These are phyloP conservation scores for Lichina pygmaea DNA, from an alignment of 495 filamentous ascomycete genomes.

Conservation along the genomic window DNA sequence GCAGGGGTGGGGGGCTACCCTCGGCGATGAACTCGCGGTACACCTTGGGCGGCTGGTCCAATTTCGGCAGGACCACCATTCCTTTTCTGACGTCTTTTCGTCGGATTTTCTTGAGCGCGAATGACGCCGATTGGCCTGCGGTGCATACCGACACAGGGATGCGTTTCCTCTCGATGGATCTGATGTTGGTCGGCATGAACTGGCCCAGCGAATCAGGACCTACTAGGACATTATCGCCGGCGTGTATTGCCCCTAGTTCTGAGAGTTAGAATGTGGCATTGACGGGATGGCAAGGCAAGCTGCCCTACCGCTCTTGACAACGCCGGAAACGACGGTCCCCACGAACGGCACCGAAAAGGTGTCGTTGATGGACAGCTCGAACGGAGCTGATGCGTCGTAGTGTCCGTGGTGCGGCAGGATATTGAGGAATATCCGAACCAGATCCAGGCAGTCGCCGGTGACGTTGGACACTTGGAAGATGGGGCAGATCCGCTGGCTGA, in stretches of 20 bases:
- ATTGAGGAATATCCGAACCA: slow-evolving; percentile 77
- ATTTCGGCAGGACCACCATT: slow-evolving; percentile 84
- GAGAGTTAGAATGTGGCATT: not conserved
- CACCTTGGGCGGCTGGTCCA: slow-evolving; percentile 48
- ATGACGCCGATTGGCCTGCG: slow-evolving; percentile 78
- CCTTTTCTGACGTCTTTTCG: slow-evolving; percentile 92
- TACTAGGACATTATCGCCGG: slow-evolving; percentile 69
- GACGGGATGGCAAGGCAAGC: not conserved
- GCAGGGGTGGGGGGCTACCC: slow-evolving; percentile 22
- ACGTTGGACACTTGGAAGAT: slow-evolving; percentile 98
- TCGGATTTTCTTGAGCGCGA: slow-evolving; percentile 63
- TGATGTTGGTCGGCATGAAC: slow-evolving; percentile 70
- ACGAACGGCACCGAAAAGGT: slow-evolving; percentile 98
- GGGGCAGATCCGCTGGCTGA: slow-evolving; percentile 82
- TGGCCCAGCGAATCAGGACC: slow-evolving; percentile 82
- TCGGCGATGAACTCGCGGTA: slow-evolving; percentile 85
- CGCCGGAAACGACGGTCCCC: slow-evolving; percentile 83
- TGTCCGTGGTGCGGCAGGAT: slow-evolving; percentile 88
- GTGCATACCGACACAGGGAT: slow-evolving; percentile 72
- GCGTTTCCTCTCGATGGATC: slow-evolving; percentile 85
- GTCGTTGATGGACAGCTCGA: slow-evolving; percentile 93
- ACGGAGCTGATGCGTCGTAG: slow-evolving; percentile 64
- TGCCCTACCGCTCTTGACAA: slow-evolving; percentile 43
- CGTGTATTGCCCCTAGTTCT: slow-evolving; percentile 39
- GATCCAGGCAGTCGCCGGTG: slow-evolving; percentile 58